Base-by-base conservation (phyloP, 164 flowering plant species). In the Magnolia officinalis region DNA sequence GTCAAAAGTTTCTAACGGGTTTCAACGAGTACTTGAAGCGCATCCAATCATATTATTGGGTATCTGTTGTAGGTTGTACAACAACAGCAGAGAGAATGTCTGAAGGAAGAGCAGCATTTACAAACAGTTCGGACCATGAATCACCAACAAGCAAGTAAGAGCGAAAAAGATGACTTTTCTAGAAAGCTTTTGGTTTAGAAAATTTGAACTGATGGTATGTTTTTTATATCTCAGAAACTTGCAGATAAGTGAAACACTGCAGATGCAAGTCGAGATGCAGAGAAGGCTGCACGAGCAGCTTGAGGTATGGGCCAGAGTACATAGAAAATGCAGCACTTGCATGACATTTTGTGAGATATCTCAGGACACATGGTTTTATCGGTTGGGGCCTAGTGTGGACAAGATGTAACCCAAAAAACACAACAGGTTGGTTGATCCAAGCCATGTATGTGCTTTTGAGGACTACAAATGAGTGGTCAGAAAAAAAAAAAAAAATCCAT, bases 261-360 rank as follows among this genome's bases (percentile, higher is more conserved):
- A 95, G 81, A 93, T 92, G 92, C 98, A 95, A 82, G 91, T 91
- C 73, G 98, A 95, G 85, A 98, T 92, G 75, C 98, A 95, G 82
- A 84, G 90, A 91, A 87, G 93, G 80, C 87, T 95, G 64, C 93
- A 93, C 74, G 98, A 95, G 77, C 98, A 95, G 84, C 96, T 93
- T 66, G 98, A 95, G 97, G 98, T 94, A 86, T 65, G 61, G 8
- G 14, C 67, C 18, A 19, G 14, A 29, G 20, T 18, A 61, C 19
- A 31, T 31, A 19, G 13, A 13, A 29, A 31, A 68, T 68, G 50
- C 45, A 37, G 45, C 45, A 55, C 13, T 55, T 55, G 61, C 61
- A 55, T 11, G 61, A 55, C 18, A 55, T 16, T 55, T 55, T 55
- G 61, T 55, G 61, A 55, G 61, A 16, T 11, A 55, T 55, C 18